Evolutionary conservation across 148 eudicot genomes (phyloP), one percentile per base, ranked within the genome.

Genomic region (Silene latifolia): DNA sequence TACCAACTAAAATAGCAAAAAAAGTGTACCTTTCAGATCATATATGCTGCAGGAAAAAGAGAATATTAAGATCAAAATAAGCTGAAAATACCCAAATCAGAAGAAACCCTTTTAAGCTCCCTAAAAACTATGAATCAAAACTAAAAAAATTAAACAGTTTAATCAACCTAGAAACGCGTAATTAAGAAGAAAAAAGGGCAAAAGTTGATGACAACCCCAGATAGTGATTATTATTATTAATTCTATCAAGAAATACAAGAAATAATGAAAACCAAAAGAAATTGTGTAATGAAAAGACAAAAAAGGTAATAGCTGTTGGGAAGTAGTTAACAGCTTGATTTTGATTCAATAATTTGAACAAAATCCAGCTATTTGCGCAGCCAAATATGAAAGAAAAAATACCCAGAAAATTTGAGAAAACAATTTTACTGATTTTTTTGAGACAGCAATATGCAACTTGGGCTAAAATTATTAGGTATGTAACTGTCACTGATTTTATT

Each of bases 21-120:
- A 73, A 71, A 32, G 42, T 12, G 69, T 80, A 80, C 80, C 79
- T 80, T 80, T 76, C 47, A 76, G 83, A 80, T 76, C 76, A 80
- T 59, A 44, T 44, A 75, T 70, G 74, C 70, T 79, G 65, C 68
- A 5, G 46, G 61, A 10, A 67, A 12, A 67, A 44, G 53, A 13
- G 54, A 48, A 10, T 10, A 48, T 48, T 14, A 10, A 14, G 15
- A 48, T 11, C 54, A 48, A 48, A 48, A 23, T 0, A 25, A 66
- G 24, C 48, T 67, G 25, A 67, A 44, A 67, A 42, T 0, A 8
- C 23, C 11, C 11, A 67, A 67, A 18, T 5, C 25, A 20, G 11
- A 73, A 71, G 32, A 23, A 0, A 69, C 67, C 69, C 74, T 67
- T 73, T 68, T 69, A 4, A 61, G 69, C 68, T 73, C 17, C 27